Conservation (phyloP, 2,329 filamentous ascomycete species). For the Paramyrothecium sp. region DNA sequence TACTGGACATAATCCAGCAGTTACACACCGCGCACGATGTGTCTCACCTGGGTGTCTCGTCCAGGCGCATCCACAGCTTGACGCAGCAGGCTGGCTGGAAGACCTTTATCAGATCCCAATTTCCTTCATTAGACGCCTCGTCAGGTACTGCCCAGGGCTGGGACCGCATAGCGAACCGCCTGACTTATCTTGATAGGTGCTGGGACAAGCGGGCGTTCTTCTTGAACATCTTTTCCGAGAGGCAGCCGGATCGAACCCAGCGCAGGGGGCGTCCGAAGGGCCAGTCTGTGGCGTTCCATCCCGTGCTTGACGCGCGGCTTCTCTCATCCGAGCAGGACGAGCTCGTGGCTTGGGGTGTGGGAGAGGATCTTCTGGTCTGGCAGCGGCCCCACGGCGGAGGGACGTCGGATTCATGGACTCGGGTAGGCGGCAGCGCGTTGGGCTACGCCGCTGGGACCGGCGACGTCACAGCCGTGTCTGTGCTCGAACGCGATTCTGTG, state of each 20-base stretch:
- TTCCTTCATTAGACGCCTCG: slow-evolving; percentile 37
- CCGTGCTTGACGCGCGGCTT: slow-evolving; percentile 45
- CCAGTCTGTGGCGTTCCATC: slow-evolving; percentile 40
- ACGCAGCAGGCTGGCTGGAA: slow-evolving; percentile 46
- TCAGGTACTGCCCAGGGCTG: slow-evolving; percentile 26
- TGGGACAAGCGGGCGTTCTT: slow-evolving; percentile 50
- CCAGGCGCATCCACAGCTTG: slow-evolving; percentile 35
- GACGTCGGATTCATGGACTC: slow-evolving; percentile 30
- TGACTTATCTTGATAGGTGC: slow-evolving; percentile 50
- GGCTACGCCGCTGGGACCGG: slow-evolving; percentile 44
- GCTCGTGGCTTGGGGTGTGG: slow-evolving; percentile 48
- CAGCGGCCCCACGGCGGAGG: slow-evolving; percentile 26
- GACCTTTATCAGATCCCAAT: slow-evolving; percentile 44
- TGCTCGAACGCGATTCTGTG: slow-evolving; percentile 33
- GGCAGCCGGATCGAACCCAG: slow-evolving; percentile 11
- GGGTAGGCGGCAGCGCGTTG: slow-evolving; percentile 32
- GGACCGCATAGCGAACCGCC: slow-evolving; percentile 37
- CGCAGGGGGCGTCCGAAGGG: slow-evolving; percentile 14
- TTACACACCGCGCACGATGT: slow-evolving; percentile 49
- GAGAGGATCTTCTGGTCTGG: slow-evolving; percentile 48
- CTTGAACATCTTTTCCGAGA: slow-evolving; percentile 22
- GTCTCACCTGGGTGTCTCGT: slow-evolving; percentile 37
- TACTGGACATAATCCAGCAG: slow-evolving; percentile 46
- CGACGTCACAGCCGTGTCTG: slow-evolving; percentile 46
- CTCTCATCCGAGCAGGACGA: slow-evolving; percentile 37